Conservation (phyloP, 169 alveolate species). For the Eimeria praecox region DNA sequence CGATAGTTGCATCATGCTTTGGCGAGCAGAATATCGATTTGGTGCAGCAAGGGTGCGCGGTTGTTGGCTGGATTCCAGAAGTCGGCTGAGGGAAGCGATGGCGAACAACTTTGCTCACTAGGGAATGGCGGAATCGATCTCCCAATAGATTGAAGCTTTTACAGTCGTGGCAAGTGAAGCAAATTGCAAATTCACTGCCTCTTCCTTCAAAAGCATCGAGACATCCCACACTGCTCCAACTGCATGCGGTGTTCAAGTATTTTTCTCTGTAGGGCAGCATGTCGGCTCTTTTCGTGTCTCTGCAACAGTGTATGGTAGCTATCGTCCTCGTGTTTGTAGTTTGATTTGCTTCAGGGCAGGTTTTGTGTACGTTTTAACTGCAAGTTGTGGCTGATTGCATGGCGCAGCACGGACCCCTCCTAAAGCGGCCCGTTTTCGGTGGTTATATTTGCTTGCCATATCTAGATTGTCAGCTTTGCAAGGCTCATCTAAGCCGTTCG, state of each 20-base stretch:
- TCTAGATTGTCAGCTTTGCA: neutral
- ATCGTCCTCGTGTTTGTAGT: neutral
- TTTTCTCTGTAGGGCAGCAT: neutral
- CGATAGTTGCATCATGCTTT: neutral
- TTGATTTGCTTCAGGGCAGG: neutral
- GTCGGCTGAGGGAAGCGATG: slow-evolving; percentile 17
- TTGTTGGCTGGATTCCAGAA: neutral
- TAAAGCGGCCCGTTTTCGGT: neutral
- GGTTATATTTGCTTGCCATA: neutral
- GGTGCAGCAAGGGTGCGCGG: neutral
- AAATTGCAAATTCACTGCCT: neutral
- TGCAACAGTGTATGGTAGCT: neutral
- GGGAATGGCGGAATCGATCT: neutral
- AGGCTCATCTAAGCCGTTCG: neutral
- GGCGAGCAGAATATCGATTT: neutral
- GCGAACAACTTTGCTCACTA: neutral
- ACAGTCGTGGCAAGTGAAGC: neutral
- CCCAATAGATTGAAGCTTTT: neutral
- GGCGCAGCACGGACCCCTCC: neutral
- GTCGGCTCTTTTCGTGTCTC: neutral
- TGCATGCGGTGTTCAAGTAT: neutral
- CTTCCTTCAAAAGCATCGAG: neutral
- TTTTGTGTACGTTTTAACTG: neutral
- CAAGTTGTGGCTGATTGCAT: neutral
- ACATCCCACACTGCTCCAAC: no score